These are phyloP conservation scores for Pyrenophora seminiperda DNA, from an alignment of 2,329 filamentous ascomycete genomes.

Conservation along the genomic window DNA sequence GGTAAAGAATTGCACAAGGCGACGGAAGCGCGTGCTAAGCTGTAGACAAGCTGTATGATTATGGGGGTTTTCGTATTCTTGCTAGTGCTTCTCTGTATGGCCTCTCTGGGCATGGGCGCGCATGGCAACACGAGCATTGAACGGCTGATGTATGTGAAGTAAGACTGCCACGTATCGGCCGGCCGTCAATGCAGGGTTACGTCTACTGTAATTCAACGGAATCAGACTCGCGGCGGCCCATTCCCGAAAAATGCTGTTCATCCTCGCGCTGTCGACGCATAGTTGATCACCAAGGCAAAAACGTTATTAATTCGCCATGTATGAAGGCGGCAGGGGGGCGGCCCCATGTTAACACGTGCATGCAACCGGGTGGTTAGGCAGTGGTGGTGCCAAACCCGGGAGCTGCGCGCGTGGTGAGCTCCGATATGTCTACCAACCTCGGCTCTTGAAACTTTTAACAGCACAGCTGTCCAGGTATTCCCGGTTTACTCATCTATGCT, in stretches of 20 bases:
- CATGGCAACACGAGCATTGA: background rate
- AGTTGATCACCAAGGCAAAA: background rate
- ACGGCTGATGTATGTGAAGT: background rate
- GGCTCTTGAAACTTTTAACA: conserved; percentile 15
- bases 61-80: background rate
- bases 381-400: background rate
- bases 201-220: conserved; percentile 23
- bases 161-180: conserved; percentile 20
- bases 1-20: conserved; percentile 46
- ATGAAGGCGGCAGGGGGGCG: background rate
- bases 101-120: background rate
- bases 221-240: conserved; percentile 40
- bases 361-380: conserved; percentile 14
- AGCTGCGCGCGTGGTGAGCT: conserved; percentile 8
- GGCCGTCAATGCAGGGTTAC: conserved; percentile 18
- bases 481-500: conserved; percentile 8
- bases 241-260: conserved; percentile 18
- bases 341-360: conserved; percentile 21
- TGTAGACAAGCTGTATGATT: conserved; percentile 38
- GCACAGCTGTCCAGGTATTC: conserved; percentile 7
- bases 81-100: background rate
- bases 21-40: conserved; percentile 50
- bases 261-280: conserved; percentile 2
- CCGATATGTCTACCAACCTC: conserved; percentile 13
- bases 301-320: background rate